Conservation (phyloP, 208 protist genomes). For the Trypanosoma avium region DNA sequence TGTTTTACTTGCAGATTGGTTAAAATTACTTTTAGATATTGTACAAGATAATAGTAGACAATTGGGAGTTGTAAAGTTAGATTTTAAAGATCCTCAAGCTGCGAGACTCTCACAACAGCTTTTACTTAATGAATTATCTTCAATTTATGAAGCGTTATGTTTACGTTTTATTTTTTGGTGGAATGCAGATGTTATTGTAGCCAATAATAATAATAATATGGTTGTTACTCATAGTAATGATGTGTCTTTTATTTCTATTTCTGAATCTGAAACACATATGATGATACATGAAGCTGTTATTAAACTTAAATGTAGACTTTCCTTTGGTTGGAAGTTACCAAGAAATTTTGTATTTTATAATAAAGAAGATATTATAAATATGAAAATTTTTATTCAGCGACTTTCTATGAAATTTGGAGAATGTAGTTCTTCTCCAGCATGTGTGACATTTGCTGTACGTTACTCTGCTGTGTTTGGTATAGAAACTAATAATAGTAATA, state of each 20-base stretch:
- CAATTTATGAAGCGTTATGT: constrained; percentile 6
- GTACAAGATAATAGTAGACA: constrained; percentile 4
- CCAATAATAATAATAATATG: neutral
- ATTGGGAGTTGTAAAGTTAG: constrained; percentile 40
- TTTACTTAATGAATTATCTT: neutral
- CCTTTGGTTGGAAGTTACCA: constrained; percentile 32
- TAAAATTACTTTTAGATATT: neutral
- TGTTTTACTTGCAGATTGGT: constrained; percentile 9
- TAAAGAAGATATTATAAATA: neutral
- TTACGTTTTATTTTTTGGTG: constrained; percentile 42
- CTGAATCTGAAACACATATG: neutral
- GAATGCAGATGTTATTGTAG: constrained; percentile 42
- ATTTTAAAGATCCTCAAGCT: constrained; percentile 45
- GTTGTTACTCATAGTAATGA: neutral
- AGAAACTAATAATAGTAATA: neutral
- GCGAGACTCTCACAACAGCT: constrained; percentile 12
- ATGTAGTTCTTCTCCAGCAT: neutral
- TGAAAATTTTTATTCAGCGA: neutral
- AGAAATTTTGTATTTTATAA: neutral
- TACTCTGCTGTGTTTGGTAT: constrained; percentile 9
- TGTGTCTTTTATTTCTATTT: neutral
- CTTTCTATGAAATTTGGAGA: neutral
- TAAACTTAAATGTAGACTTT: constrained; percentile 21
- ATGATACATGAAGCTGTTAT: constrained; percentile 8
- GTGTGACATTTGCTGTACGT: constrained; percentile 17